A percentile compares a stretch with the other conserved stretches of the same genome.
Conservation (phyloP, 345 rosid species). For the Hibiscus syriacus region DNA sequence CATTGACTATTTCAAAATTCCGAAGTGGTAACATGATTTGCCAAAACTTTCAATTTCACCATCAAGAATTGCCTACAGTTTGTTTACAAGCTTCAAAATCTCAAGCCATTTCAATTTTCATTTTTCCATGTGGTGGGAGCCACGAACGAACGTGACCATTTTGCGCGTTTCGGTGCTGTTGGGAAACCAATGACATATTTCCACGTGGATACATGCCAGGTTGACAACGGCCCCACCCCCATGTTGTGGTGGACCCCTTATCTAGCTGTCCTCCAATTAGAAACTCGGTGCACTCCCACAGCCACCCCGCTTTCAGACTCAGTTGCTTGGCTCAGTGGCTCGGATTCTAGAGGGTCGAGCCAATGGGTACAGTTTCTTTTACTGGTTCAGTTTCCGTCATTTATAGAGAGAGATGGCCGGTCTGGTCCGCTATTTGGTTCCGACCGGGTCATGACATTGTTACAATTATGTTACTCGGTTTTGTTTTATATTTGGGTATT, state of each 20-base stretch:
- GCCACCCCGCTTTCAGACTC: too few relatives aligned
- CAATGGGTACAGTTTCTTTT: not conserved
- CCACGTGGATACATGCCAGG: constrained; percentile 3
- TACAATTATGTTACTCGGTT: not conserved
- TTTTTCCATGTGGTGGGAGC: not conserved
- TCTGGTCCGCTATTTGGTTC: not conserved
- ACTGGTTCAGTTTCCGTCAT: not conserved
- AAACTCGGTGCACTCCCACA: not conserved
- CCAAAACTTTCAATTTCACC: not conserved
- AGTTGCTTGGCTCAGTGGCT: too few relatives aligned
- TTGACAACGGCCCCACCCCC: not conserved
- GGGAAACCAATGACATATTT: not conserved
- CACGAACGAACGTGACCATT: not conserved
- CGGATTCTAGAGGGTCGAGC: too few relatives aligned
- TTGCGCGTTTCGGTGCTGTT: constrained; percentile 8
- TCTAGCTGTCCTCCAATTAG: constrained; percentile 13
- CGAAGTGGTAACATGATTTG: not conserved
- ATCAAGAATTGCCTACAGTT: too few relatives aligned
- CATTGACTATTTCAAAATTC: not conserved
- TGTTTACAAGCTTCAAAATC: not conserved
- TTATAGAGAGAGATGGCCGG: not conserved
- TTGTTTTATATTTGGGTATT: too few relatives aligned
- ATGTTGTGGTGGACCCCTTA: constrained; percentile 1
- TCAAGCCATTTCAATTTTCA: not conserved
- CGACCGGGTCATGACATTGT: not conserved